A percentile compares a stretch with the other conserved stretches of the same genome.
Conservation (phyloP, 306 rosid species). For the Vachellia collinsii region DNA sequence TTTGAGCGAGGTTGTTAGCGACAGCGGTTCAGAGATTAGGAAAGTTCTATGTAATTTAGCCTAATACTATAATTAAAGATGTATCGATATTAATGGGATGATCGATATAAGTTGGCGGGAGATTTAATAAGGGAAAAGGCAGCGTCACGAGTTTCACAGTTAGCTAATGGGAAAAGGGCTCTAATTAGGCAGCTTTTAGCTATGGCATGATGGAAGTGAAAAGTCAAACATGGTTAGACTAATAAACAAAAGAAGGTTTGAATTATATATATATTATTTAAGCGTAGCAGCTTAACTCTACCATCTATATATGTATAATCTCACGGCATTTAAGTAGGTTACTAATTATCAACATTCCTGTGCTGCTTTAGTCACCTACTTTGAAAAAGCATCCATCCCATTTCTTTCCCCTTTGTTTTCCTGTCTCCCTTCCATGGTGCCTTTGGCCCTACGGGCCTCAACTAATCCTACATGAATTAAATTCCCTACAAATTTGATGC, state of each 20-base stretch:
- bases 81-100: too few relatives aligned
- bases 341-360: constrained; percentile 31
- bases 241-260: background rate
- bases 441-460: constrained; percentile 35
- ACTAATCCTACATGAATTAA: background rate
- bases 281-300: background rate
- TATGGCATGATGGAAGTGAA: constrained; percentile 9
- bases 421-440: constrained; percentile 35
- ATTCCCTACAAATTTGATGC: too few relatives aligned
- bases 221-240: constrained; percentile 43
- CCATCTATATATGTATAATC: background rate
- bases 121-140: background rate
- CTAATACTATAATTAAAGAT: too few relatives aligned
- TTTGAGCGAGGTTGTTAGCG: too few relatives aligned
- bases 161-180: constrained; percentile 24
- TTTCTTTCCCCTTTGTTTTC: constrained; percentile 13
- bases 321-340: constrained; percentile 10
- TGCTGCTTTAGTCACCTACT: constrained; percentile 45
- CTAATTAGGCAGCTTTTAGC: constrained; percentile 5
- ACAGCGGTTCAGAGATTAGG: too few relatives aligned
- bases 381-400: constrained; percentile 38
- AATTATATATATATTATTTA: background rate
- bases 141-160: background rate
- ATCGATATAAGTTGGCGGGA: background rate
- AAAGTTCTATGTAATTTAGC: too few relatives aligned